A percentile compares a stretch with the other conserved stretches of the same genome.
phyloP scores from a whole-genome alignment of 1,139 yeast species.

The Candida frijolesensis region DNA sequence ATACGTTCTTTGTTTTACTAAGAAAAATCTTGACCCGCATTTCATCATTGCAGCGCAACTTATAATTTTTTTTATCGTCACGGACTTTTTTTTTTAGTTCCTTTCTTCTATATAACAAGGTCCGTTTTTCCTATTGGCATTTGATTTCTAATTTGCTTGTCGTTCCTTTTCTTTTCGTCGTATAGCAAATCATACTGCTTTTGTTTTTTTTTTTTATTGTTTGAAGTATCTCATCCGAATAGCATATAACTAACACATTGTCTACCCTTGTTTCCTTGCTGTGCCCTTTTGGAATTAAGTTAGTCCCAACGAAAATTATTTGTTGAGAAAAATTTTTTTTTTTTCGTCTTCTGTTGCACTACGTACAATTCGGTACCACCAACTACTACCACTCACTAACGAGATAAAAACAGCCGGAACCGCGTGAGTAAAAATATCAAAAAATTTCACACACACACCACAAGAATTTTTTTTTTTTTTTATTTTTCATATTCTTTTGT shows the following conservation, averaged over 20 bases:
- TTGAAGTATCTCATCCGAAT: too few species aligned
- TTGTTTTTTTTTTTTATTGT: too few species aligned
- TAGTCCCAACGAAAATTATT: background rate
- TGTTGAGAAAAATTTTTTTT: background rate
- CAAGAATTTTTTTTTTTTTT: background rate
- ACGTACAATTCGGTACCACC: too few species aligned
- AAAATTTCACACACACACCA: background rate
- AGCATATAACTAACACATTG: too few species aligned
- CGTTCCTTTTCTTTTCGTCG: background rate
- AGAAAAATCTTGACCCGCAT: too few species aligned
- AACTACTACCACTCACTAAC: background rate
- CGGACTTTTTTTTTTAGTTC: background rate
- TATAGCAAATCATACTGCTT: background rate
- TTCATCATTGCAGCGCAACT: too few species aligned
- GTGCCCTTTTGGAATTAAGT: too few species aligned
- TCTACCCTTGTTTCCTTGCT: too few species aligned
- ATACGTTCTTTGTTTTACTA: too few species aligned
- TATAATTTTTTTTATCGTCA: background rate
- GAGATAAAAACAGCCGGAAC: background rate
- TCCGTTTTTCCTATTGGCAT: background rate
- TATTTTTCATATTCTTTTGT: background rate
- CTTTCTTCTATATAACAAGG: background rate
- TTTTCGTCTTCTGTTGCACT: too few species aligned
- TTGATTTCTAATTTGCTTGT: background rate
- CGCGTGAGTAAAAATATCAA: background rate